Conservation (phyloP, 768 basidiomycete genomes). For the Leccinum sublutescens region DNA sequence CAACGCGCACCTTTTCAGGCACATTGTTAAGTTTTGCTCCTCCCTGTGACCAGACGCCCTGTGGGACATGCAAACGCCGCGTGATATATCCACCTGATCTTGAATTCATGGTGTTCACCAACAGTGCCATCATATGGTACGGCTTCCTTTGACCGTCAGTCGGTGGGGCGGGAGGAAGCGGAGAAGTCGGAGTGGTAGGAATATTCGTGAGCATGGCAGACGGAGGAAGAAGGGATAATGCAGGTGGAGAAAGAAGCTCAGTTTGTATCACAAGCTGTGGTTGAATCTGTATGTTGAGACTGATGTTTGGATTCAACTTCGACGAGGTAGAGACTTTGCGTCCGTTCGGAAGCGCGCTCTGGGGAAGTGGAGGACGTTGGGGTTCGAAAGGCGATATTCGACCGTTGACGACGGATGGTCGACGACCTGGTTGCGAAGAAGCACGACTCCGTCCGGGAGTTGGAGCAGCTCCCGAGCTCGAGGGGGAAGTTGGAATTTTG, state of each 20-base stretch:
- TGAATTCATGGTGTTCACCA: conserved; percentile 76
- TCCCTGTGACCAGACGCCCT: conserved; percentile 88
- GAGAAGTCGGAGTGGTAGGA: conserved; percentile 74
- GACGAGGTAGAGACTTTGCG: conserved; percentile 67
- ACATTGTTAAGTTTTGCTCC: conserved; percentile 82
- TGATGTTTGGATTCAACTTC: conserved; percentile 49
- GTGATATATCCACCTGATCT: conserved; percentile 87
- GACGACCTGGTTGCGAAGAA: conserved; percentile 73
- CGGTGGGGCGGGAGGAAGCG: conserved; percentile 72
- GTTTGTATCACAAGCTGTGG: conserved; percentile 51
- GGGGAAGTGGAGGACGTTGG: conserved; percentile 53
- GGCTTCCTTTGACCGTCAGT: conserved; percentile 76
- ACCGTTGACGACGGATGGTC: conserved; percentile 57
- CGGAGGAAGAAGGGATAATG: conserved; percentile 42
- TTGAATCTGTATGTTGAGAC: conserved; percentile 44
- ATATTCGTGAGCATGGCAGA: conserved; percentile 52
- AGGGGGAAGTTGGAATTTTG: conserved; percentile 39
- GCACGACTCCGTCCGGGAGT: conserved; percentile 57
- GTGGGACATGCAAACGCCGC: conserved; percentile 80
- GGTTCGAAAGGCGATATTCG: conserved; percentile 50
- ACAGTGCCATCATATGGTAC: conserved; percentile 85
- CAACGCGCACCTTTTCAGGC: conserved; percentile 82
- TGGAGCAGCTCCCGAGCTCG: conserved; percentile 36
- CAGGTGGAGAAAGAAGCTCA: conserved; percentile 44
- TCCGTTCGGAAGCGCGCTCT: conserved; percentile 37